Conservation (phyloP, 2,329 filamentous ascomycete genomes). For the Fusarium heterosporum region DNA sequence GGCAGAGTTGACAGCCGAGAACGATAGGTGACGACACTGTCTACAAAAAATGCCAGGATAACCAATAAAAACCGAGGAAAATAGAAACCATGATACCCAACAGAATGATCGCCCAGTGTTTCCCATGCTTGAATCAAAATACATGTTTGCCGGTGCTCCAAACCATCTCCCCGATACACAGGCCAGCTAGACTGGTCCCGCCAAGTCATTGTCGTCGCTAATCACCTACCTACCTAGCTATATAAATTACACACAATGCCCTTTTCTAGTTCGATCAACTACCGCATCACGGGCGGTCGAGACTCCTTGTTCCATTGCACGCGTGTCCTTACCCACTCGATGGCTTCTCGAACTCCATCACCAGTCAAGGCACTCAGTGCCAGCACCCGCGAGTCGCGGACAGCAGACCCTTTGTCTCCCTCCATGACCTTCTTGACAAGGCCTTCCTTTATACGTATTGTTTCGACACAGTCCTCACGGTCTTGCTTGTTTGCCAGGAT, state of each 20-base stretch:
- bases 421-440: conserved; percentile 96
- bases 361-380: conserved; percentile 91
- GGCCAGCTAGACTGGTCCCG: conserved; percentile 25
- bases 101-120: conserved; percentile 27
- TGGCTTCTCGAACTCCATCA: conserved; percentile 89
- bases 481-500: conserved; percentile 99
- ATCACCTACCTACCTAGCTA: conserved; percentile 28
- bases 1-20: conserved; percentile 84
- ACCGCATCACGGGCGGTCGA: conserved; percentile 92
- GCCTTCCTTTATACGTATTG: conserved; percentile 96
- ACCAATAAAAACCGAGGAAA: conserved; percentile 36
- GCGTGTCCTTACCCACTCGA: conserved; percentile 94
- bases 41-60: conserved; percentile 28
- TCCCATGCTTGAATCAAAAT: conserved; percentile 27
- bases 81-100: conserved; percentile 49
- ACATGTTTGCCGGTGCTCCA: conserved; percentile 30
- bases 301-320: conserved; percentile 98
- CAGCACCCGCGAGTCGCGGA: conserved; percentile 90
- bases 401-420: conserved; percentile 86
- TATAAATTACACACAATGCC: conserved; percentile 17
- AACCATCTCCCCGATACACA: conserved; percentile 34
- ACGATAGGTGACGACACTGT: conserved; percentile 68
- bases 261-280: conserved; percentile 47
- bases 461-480: conserved; percentile 95
- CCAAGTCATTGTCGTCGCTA: conserved; percentile 31